Evolutionary conservation across 73 alveolate species (phyloP).

Genomic region (Diophrys appendiculata): DNA sequence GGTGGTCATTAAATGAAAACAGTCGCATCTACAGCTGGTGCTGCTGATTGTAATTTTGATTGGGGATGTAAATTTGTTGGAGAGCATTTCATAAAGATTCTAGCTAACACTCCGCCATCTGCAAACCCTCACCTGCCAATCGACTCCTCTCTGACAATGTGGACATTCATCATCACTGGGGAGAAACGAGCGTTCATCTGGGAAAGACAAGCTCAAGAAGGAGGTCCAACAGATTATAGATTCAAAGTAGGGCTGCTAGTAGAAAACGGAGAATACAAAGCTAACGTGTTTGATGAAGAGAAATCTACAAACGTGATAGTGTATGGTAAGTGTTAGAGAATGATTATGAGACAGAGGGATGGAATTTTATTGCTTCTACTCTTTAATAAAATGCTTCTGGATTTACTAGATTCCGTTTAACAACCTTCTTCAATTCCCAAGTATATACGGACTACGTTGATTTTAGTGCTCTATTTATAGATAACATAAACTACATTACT

Average conservation of each 20-base stretch:
- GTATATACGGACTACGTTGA: background rate
- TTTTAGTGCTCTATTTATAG: background rate
- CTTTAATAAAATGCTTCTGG: background rate
- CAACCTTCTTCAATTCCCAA: background rate
- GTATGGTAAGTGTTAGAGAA: too few species aligned
- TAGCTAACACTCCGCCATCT: background rate
- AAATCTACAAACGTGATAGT: background rate
- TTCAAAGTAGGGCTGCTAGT: background rate
- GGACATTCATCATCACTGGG: background rate
- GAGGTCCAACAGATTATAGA: conserved; percentile 1
- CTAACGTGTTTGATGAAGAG: background rate
- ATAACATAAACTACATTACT: background rate
- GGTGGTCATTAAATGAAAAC: background rate
- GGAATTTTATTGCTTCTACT: background rate
- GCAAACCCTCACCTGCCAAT: background rate
- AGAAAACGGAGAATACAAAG: background rate
- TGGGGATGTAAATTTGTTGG: background rate
- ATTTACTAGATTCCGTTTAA: background rate
- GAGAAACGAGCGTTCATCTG: background rate
- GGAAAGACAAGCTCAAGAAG: background rate
- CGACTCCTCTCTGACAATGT: background rate
- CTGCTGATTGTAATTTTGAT: background rate
- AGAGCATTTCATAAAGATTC: background rate
- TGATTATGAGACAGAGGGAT: too few species aligned
- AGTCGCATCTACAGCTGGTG: background rate